These are phyloP conservation scores for Candida arabinofermentans DNA, from an alignment of 805 yeast species.

Conservation along the genomic window DNA sequence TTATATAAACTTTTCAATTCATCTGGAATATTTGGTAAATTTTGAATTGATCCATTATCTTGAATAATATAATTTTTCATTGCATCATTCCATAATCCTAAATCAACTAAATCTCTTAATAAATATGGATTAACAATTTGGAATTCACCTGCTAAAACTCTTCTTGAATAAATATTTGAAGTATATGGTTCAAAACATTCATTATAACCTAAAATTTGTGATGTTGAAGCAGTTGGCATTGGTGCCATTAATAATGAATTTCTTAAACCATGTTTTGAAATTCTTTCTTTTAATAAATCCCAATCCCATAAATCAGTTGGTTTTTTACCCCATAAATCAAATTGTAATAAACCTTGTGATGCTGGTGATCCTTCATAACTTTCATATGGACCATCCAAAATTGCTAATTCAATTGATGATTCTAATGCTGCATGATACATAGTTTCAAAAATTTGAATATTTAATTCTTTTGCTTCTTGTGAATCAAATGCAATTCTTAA, in stretches of 20 bases:
- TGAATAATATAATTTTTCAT: conserved; percentile 55
- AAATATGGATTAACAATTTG: conserved; percentile 59
- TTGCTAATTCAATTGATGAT: conserved; percentile 52
- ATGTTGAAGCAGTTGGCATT: conserved; percentile 67
- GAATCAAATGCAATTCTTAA: conserved; percentile 57
- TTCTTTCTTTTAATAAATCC: conserved; percentile 48
- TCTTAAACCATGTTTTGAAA: conserved; percentile 49
- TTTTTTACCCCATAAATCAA: conserved; percentile 55
- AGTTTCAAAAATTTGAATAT: conserved; percentile 58
- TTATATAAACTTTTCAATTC: conserved; percentile 51
- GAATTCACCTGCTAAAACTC: conserved; percentile 62
- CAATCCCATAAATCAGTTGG: conserved; percentile 58
- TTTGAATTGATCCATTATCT: conserved; percentile 56
- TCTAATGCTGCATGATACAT: conserved; percentile 58
- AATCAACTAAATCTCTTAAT: conserved; percentile 52
- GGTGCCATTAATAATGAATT: conserved; percentile 61
- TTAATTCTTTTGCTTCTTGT: conserved; percentile 50
- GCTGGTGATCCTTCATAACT: conserved; percentile 56
- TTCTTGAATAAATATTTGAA: conserved; percentile 57
- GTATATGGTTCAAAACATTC: conserved; percentile 65
- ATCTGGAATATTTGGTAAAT: conserved; percentile 50
- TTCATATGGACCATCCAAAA: conserved; percentile 46
- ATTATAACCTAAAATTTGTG: conserved; percentile 57
- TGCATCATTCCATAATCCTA: conserved; percentile 54
- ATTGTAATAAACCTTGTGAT: conserved; percentile 53